These are phyloP conservation scores for Chlamydomonas urium DNA, from an alignment of 139 green algal genomes.

Conservation along the genomic window DNA sequence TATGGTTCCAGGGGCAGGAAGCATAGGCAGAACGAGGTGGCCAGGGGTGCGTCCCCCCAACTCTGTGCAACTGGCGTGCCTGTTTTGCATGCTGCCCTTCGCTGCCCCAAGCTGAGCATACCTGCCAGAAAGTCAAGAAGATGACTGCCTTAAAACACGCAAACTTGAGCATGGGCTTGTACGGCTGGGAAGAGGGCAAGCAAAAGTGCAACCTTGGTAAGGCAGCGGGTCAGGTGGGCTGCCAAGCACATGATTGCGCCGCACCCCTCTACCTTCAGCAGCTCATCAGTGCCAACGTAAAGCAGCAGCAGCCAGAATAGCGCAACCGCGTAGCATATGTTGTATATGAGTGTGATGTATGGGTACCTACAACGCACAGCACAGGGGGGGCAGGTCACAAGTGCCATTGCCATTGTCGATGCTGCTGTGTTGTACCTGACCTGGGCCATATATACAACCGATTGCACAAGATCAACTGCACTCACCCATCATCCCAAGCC, in stretches of 20 bases:
- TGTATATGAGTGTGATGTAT: conserved; percentile 90
- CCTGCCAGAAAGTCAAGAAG: conserved; percentile 98
- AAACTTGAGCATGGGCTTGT: conserved; percentile 94
- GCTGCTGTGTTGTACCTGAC: too few species aligned
- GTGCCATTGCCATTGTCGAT: too few species aligned
- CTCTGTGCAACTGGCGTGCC: too few species aligned
- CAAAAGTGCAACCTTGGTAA: background rate
- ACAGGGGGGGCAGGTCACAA: background rate
- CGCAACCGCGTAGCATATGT: conserved; percentile 88
- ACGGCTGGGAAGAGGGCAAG: conserved; percentile 46
- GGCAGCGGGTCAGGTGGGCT: background rate
- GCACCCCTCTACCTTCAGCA: conserved; percentile 58
- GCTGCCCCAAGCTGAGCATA: too few species aligned
- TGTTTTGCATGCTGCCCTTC: too few species aligned
- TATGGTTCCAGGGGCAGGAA: too few species aligned
- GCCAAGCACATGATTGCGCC: background rate
- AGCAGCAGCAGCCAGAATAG: conserved; percentile 92
- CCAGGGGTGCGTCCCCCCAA: too few species aligned
- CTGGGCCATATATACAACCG: too few species aligned
- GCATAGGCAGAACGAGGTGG: too few species aligned
- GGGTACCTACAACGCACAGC: conserved; percentile 52
- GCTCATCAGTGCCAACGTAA: conserved; percentile 87
- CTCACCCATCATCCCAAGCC: conserved; percentile 53
- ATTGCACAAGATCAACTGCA: too few species aligned
- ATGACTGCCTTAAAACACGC: conserved; percentile 92